Conservation (phyloP, 2,329 filamentous ascomycete species). For the Blastomyces parvus region DNA sequence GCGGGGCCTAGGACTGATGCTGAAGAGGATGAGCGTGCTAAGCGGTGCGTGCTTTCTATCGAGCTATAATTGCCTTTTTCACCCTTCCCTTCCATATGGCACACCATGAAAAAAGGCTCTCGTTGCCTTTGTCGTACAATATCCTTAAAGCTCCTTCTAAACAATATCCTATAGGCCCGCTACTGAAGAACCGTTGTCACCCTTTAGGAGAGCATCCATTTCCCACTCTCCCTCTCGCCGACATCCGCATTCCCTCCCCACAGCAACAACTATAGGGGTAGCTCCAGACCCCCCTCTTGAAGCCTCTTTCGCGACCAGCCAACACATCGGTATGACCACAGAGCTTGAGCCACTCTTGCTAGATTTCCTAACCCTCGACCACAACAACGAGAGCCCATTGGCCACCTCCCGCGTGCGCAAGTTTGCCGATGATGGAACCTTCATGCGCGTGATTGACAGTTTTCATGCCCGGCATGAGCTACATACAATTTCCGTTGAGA, state of each 20-base stretch:
- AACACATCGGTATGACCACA: slow-evolving; percentile 36
- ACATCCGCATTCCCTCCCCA: slow-evolving; percentile 12
- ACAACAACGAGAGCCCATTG: slow-evolving; percentile 32
- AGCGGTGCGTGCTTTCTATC: neutral
- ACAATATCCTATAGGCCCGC: slow-evolving; percentile 5
- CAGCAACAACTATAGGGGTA: neutral
- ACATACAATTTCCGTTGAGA: slow-evolving; percentile 31
- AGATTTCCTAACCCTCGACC: slow-evolving; percentile 32
- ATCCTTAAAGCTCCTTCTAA: neutral
- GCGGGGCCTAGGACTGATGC: slow-evolving; percentile 24
- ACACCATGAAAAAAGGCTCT: neutral
- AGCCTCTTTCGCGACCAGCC: slow-evolving; percentile 28
- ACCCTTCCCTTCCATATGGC: neutral
- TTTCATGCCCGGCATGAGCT: slow-evolving; percentile 22
- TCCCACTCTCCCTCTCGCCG: neutral
- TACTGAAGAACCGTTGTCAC: neutral
- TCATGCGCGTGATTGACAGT: slow-evolving; percentile 31
- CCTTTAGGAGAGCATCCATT: slow-evolving; percentile 4
- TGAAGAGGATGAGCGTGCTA: slow-evolving; percentile 26
- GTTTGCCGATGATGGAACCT: slow-evolving; percentile 32
- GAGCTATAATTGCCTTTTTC: neutral
- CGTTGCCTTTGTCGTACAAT: neutral
- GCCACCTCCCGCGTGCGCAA: slow-evolving; percentile 30
- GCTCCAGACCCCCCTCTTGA: slow-evolving; percentile 12
- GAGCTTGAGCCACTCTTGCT: slow-evolving; percentile 34